phyloP scores from a whole-genome alignment of 805 yeast species.

The Pichia nanzhaoensis region DNA sequence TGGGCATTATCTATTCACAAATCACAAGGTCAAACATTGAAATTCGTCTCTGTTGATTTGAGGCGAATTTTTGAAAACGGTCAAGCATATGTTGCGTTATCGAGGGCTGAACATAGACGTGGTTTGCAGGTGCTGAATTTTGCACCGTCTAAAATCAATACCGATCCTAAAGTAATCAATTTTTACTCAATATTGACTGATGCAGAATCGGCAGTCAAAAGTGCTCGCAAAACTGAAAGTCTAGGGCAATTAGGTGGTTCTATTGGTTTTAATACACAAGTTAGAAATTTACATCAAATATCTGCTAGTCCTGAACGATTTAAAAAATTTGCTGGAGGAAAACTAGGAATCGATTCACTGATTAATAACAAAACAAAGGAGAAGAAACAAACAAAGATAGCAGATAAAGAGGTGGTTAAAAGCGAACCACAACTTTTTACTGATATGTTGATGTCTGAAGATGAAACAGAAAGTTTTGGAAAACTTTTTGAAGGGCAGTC shows the following conservation, averaged over 20 bases:
- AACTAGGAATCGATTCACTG: neutral
- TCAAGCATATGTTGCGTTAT: constrained; percentile 92
- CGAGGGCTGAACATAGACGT: constrained; percentile 72
- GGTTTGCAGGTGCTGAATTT: constrained; percentile 82
- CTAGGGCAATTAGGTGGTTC: neutral
- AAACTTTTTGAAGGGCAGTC: neutral
- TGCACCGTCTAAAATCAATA: constrained; percentile 51
- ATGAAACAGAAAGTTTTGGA: constrained; percentile 3
- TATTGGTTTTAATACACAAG: constrained; percentile 6
- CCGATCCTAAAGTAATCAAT: constrained; percentile 61
- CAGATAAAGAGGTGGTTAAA: neutral
- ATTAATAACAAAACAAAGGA: neutral
- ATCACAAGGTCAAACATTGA: constrained; percentile 88
- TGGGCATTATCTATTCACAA: constrained; percentile 97
- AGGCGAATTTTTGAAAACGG: constrained; percentile 78
- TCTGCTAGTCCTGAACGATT: constrained; percentile 10
- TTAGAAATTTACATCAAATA: constrained; percentile 1
- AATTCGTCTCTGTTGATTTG: constrained; percentile 71
- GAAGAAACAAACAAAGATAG: neutral
- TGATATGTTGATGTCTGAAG: constrained; percentile 1
- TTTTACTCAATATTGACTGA: constrained; percentile 53
- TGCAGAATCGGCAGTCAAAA: constrained; percentile 26
- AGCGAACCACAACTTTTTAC: neutral
- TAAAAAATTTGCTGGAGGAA: neutral
- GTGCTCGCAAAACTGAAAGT: neutral